Evolutionary conservation across 2,329 filamentous ascomycete species (phyloP).

Genomic region (Aspergillus sp.): DNA sequence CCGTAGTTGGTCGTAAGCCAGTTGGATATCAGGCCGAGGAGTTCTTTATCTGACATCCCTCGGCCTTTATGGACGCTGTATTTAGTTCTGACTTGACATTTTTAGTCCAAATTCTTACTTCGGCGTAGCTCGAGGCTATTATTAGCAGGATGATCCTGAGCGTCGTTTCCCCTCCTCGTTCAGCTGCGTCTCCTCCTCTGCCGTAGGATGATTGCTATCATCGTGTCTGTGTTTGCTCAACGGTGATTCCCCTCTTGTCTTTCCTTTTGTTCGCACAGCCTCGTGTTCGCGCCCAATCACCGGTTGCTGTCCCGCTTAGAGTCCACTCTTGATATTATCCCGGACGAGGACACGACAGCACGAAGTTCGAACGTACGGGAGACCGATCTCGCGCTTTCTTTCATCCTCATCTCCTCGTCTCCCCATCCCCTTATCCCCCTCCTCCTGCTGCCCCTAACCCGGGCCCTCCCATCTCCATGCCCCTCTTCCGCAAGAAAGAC

Average conservation of each 20-base stretch:
- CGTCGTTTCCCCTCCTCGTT: not conserved
- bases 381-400: not conserved
- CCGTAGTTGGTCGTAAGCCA: not conserved
- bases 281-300: slow-evolving; percentile 14
- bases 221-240: not conserved
- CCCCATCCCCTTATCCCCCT: not conserved
- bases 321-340: not conserved
- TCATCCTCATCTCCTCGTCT: slow-evolving; percentile 1
- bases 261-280: slow-evolving; percentile 5
- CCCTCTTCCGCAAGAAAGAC: slow-evolving; percentile 19
- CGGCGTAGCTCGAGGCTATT: not conserved
- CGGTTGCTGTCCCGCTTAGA: slow-evolving; percentile 9
- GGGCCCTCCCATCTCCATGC: slow-evolving; percentile 15
- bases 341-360: not conserved
- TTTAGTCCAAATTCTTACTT: not conserved
- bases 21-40: not conserved
- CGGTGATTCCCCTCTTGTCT: not conserved
- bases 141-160: not conserved
- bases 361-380: not conserved
- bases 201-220: not conserved
- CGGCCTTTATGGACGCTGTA: too few species aligned
- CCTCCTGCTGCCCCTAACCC: not conserved
- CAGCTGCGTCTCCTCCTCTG: not conserved
- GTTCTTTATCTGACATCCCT: not conserved
- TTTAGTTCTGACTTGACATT: too few species aligned